These are phyloP conservation scores for Teratosphaeria zuluensis DNA, from an alignment of 2,329 filamentous ascomycete genomes.

Conservation along the genomic window DNA sequence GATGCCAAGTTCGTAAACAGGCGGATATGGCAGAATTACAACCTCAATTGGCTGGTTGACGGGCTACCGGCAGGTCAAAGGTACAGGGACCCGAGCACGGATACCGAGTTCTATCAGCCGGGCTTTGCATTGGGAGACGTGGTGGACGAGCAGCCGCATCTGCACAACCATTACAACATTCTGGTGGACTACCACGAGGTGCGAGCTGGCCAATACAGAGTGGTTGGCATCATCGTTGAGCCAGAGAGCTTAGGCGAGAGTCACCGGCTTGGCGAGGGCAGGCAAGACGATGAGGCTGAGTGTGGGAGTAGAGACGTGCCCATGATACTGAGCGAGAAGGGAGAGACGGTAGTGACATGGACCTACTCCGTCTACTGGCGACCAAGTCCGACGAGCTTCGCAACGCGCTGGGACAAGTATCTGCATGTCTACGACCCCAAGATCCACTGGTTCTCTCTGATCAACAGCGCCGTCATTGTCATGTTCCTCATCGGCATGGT, in stretches of 20 bases:
- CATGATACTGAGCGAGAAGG: constrained; percentile 56
- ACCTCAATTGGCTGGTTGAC: constrained; percentile 92
- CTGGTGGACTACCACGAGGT: constrained; percentile 84
- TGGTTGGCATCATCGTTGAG: constrained; percentile 85
- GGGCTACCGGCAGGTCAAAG: constrained; percentile 83
- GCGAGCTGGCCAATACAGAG: constrained; percentile 61
- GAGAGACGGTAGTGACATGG: constrained; percentile 60
- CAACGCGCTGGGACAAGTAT: constrained; percentile 98
- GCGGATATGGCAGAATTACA: constrained; percentile 76
- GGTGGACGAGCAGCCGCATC: constrained; percentile 46
- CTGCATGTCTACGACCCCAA: constrained; percentile 94
- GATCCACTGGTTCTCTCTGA: constrained; percentile 98
- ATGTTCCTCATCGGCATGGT: constrained; percentile 86
- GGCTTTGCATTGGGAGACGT: constrained; percentile 66
- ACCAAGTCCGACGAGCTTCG: constrained; percentile 77
- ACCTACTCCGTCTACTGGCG: constrained; percentile 92
- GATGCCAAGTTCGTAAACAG: constrained; percentile 72
- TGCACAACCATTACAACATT: constrained; percentile 97
- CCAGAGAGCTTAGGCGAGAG: constrained; percentile 61
- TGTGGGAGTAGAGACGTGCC: constrained; percentile 51
- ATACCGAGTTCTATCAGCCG: constrained; percentile 76
- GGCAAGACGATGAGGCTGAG: constrained; percentile 39
- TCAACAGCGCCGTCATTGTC: constrained; percentile 92
- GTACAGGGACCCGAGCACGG: constrained; percentile 64
- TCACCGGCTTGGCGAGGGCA: constrained; percentile 40